A percentile compares a stretch with the other conserved stretches of the same genome.
These are phyloP conservation scores for Cadophora sp. DNA, from an alignment of 2,329 filamentous ascomycete species.

Conservation along the genomic window DNA sequence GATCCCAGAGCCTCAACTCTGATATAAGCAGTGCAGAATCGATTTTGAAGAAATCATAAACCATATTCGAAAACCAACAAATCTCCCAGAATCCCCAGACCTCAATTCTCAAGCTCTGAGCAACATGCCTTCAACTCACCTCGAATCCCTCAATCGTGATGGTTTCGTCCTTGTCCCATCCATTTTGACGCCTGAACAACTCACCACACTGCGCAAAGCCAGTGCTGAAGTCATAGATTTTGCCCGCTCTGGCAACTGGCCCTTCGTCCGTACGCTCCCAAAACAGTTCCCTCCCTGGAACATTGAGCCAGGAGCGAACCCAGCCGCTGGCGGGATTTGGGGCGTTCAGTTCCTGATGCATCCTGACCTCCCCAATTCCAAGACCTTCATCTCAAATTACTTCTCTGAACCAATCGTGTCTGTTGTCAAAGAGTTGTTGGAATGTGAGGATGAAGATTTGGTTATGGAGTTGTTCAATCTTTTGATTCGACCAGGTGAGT, in stretches of 20 bases:
- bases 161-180: slow-evolving; percentile 79
- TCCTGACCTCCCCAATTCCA: slow-evolving; percentile 68
- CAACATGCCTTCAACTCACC: slow-evolving; percentile 34
- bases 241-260: slow-evolving; percentile 77
- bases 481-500: slow-evolving; percentile 68
- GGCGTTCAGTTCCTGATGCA: slow-evolving; percentile 87
- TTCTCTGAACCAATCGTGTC: slow-evolving; percentile 70
- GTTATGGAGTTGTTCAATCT: slow-evolving; percentile 91
- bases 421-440: slow-evolving; percentile 69
- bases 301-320: slow-evolving; percentile 45
- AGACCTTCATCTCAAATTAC: slow-evolving; percentile 71
- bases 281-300: slow-evolving; percentile 93
- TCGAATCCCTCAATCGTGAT: slow-evolving; percentile 62
- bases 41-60: not conserved
- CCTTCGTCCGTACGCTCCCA: slow-evolving; percentile 80
- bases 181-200: slow-evolving; percentile 61
- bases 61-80: not conserved
- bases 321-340: slow-evolving; percentile 75
- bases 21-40: slow-evolving; percentile 10
- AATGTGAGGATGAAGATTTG: slow-evolving; percentile 63
- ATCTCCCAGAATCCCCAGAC: not conserved
- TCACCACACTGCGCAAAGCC: slow-evolving; percentile 66
- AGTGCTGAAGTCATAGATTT: slow-evolving; percentile 62
- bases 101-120: not conserved
- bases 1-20: not conserved